Percentiles rank a stretch among this genome's conserved stretches.
Evolutionary conservation across 345 rosid genomes (phyloP).

Genomic region (Durio zibethinus): DNA sequence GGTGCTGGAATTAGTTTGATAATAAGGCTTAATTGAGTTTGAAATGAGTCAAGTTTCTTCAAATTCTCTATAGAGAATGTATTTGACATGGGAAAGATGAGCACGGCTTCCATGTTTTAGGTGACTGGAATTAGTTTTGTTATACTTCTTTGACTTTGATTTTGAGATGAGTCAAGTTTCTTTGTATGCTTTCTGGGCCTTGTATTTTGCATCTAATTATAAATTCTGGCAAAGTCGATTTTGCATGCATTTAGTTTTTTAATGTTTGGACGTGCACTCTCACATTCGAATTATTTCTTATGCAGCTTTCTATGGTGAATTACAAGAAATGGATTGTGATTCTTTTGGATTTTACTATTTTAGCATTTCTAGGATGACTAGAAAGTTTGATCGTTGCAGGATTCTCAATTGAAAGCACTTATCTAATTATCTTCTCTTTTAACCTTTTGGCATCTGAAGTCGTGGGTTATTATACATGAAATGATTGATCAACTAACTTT

Average conservation of each 20-base stretch:
- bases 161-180: too few relatives aligned
- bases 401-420: neutral
- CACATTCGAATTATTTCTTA: neutral
- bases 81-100: neutral
- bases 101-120: neutral
- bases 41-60: neutral
- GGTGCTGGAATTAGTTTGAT: neutral
- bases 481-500: neutral
- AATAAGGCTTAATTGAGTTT: neutral
- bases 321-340: neutral
- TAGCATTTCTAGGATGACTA: neutral
- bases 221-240: neutral
- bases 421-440: neutral
- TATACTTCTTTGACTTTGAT: too few relatives aligned
- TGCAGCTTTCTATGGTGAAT: neutral
- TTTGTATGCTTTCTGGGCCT: too few relatives aligned
- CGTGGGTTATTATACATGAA: too few relatives aligned
- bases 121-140: neutral
- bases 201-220: neutral
- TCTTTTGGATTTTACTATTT: neutral
- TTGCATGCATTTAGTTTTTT: neutral
- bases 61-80: neutral
- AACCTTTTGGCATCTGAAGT: neutral
- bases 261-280: neutral
- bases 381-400: neutral